Percentiles rank a stretch among this genome's conserved stretches.
Evolutionary conservation across 2,329 filamentous ascomycete species (phyloP).

Genomic region (Bipolaris zeicola): DNA sequence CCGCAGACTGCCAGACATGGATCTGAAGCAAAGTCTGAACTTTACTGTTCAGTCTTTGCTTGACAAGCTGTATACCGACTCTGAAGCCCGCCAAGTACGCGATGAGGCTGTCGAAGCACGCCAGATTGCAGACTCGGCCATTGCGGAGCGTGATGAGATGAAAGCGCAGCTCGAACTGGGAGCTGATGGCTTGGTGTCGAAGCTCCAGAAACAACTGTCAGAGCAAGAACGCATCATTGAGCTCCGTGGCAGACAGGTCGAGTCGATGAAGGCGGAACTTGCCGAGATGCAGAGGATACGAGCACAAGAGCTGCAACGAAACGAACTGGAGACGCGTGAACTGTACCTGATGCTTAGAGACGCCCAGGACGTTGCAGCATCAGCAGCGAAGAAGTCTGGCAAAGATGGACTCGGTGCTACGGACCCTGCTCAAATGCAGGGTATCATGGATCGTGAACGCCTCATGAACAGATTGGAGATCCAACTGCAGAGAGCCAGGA

Average conservation of each 20-base stretch:
- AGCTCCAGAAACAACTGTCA: constrained; percentile 90
- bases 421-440: constrained; percentile 80
- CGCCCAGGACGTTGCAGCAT: constrained; percentile 92
- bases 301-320: constrained; percentile 88
- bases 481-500: constrained; percentile 96
- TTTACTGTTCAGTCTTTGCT: constrained; percentile 95
- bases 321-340: constrained; percentile 94
- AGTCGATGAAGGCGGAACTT: constrained; percentile 86
- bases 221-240: constrained; percentile 92
- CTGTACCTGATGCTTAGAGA: constrained; percentile 98
- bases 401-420: constrained; percentile 62
- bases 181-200: constrained; percentile 89
- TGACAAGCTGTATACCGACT: constrained; percentile 95
- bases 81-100: constrained; percentile 86
- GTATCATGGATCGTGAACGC: constrained; percentile 88
- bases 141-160: constrained; percentile 97
- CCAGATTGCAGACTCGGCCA: constrained; percentile 92
- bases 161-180: constrained; percentile 85
- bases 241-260: constrained; percentile 82
- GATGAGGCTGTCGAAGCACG: constrained; percentile 90
- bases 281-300: constrained; percentile 84
- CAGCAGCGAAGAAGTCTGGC: constrained; percentile 70
- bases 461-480: constrained; percentile 94
- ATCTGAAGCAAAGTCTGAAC: constrained; percentile 95
- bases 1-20: constrained; percentile 90